Evolutionary conservation across 2,329 filamentous ascomycete genomes (phyloP), one percentile per base, ranked within the genome.

Genomic region (Colletotrichum euphorbiae): DNA sequence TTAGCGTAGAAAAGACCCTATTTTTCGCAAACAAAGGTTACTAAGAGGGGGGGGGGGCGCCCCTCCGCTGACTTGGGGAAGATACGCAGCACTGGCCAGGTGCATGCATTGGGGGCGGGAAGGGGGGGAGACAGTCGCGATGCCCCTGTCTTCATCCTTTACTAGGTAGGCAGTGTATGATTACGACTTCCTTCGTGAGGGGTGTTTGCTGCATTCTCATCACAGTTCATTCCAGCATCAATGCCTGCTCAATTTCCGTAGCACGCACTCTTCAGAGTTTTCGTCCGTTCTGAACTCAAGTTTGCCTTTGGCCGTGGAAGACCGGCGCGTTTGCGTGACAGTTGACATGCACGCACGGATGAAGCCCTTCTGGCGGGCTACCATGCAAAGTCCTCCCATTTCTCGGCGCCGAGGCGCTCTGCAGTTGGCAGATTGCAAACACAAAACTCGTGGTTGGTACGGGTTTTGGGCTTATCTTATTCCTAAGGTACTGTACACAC

Each of bases 321-420:
- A 50, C 8, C 17, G 31, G 56, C 45, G 52, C 13, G 21, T 33
- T 31, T 48, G 24, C 28, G 5, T 59, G 45, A 59, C 56, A 59
- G 21, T 24, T 31, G 19, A 56, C 48, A 52, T 17, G n/a, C 24
- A 12, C 36, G 52, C 52, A 43, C 52, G 38, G 52, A 42, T 43
- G 3, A 56, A 24, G 19, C 52, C 17, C 36, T 19, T 12, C 24
- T 12, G 19, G 6, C 52, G 17, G 17, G 40, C 38, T 54, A n/a
- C 21, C 56, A 52, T 36, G 38, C 46, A 40, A 50, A 42, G 51
- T 63, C 52, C 33, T 48, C 52, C 52, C 61, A 50, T 24, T 11
- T 40, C 45, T 64, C 6, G 61, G 45, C 54, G 54, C 61, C 54
- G 43, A 60, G 62, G 19, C 56, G 8, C 9, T 15, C 4, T 13